These are phyloP conservation scores for Sarcodon aspratus DNA, from an alignment of 768 basidiomycete genomes.

Conservation along the genomic window DNA sequence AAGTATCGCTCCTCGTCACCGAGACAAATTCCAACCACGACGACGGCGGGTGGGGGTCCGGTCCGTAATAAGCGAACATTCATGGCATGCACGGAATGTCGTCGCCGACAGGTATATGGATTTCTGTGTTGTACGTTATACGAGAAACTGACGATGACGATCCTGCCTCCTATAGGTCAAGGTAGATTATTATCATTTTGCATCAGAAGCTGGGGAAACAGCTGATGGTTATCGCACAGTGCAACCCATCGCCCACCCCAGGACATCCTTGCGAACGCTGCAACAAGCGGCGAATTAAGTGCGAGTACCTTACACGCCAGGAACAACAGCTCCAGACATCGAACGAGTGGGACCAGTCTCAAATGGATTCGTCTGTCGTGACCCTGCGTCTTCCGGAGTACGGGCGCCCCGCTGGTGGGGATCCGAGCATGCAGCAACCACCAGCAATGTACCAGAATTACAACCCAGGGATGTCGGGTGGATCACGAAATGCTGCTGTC, in stretches of 20 bases:
- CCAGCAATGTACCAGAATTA: no score
- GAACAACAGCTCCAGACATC: conserved; percentile 15
- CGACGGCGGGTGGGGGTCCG: conserved; percentile 3
- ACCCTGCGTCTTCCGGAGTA: neutral
- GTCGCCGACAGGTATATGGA: conserved; percentile 43
- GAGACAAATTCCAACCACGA: neutral
- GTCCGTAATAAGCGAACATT: conserved; percentile 27
- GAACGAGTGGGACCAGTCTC: neutral
- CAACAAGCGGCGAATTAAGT: conserved; percentile 22
- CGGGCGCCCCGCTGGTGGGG: neutral
- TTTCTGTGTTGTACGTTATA: conserved; percentile 1
- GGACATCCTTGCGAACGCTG: conserved; percentile 27
- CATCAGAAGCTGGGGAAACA: no score
- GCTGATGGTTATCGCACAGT: conserved; percentile 5
- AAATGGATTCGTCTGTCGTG: neutral
- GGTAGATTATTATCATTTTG: neutral
- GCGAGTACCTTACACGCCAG: conserved; percentile 30
- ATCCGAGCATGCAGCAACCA: neutral
- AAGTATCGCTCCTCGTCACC: conserved; percentile 3
- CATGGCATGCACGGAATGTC: conserved; percentile 45
- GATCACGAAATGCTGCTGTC: no score
- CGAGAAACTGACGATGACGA: neutral
- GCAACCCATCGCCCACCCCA: conserved; percentile 12
- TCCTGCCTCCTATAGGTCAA: neutral
- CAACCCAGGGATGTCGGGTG: no score